phyloP scores from a whole-genome alignment of 768 basidiomycete species.

The Naganishia vishniacii region DNA sequence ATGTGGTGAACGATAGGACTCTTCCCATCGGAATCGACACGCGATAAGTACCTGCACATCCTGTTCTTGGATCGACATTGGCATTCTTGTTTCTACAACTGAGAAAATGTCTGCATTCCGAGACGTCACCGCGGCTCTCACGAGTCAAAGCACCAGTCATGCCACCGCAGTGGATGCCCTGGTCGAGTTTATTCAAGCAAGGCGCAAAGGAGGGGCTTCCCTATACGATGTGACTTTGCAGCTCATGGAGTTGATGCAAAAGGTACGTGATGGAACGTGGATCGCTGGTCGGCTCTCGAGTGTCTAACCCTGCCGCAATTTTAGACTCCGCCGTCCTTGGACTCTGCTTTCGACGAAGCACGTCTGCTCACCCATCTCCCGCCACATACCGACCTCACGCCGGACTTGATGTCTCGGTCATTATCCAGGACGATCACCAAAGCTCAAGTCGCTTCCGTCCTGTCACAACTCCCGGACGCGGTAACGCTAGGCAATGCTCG shows the following conservation, averaged over 20 bases:
- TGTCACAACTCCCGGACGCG: slow-evolving; percentile 34
- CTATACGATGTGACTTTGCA: slow-evolving; percentile 44
- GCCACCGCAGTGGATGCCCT: slow-evolving; percentile 42
- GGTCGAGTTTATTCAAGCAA: slow-evolving; percentile 44
- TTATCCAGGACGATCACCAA: slow-evolving; percentile 36
- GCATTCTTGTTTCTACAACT: not conserved
- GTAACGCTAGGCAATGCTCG: slow-evolving; percentile 40
- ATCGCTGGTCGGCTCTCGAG: not conserved
- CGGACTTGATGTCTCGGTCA: slow-evolving; percentile 40
- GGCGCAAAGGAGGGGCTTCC: slow-evolving; percentile 39
- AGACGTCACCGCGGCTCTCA: not conserved
- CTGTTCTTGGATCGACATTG: not conserved
- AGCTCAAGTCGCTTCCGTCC: slow-evolving; percentile 37
- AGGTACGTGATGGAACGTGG: slow-evolving; percentile 29
- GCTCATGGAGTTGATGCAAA: slow-evolving; percentile 43
- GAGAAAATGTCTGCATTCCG: slow-evolving; percentile 10
- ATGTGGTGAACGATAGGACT: too few species aligned
- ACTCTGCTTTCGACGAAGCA: slow-evolving; percentile 38
- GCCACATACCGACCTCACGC: slow-evolving; percentile 44
- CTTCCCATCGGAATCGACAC: too few species aligned
- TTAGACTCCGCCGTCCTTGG: slow-evolving; percentile 20
- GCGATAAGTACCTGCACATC: not conserved
- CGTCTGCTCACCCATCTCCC: slow-evolving; percentile 43
- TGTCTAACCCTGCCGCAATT: not conserved
- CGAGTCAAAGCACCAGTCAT: slow-evolving; percentile 16